Evolutionary conservation across 306 rosid genomes (phyloP).

Genomic region (Rosa multiflora): DNA sequence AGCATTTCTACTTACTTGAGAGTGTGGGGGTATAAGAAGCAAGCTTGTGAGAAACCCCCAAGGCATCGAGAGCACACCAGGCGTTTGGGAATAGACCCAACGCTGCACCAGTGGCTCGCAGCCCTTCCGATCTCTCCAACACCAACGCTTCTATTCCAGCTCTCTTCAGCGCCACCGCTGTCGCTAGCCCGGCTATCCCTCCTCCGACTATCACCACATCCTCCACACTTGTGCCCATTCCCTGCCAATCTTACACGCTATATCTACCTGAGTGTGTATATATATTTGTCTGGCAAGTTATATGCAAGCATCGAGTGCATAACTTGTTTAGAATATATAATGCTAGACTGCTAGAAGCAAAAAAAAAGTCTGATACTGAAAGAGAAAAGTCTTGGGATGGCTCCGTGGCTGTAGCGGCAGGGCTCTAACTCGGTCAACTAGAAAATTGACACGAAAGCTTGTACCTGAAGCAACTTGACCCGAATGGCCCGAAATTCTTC

Average conservation of each 20-base stretch:
- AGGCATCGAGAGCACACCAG: slow-evolving; percentile 18
- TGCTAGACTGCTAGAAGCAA: background rate
- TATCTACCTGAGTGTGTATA: too few species aligned
- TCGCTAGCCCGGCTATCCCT: slow-evolving; percentile 27
- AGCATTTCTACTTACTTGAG: background rate
- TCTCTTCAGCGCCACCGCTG: slow-evolving; percentile 21
- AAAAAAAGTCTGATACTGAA: too few species aligned
- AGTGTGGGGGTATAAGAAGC: background rate
- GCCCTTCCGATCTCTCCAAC: slow-evolving; percentile 10
- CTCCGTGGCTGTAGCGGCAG: background rate
- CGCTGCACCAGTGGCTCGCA: background rate
- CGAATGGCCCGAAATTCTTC: too few species aligned
- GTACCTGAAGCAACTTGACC: too few species aligned
- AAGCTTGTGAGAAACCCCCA: slow-evolving; percentile 10
- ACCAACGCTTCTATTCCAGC: slow-evolving; percentile 18
- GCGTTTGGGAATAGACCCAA: slow-evolving; percentile 12
- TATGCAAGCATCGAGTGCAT: too few species aligned
- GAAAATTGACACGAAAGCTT: too few species aligned
- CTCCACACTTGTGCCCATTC: background rate
- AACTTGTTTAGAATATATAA: too few species aligned
- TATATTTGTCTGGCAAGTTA: too few species aligned
- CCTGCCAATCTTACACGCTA: background rate
- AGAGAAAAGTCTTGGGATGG: background rate
- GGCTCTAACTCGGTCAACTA: too few species aligned
- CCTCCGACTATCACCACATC: slow-evolving; percentile 24